These are phyloP conservation scores for Nigrospora oryzae DNA, from an alignment of 2,329 filamentous ascomycete genomes.

Conservation along the genomic window DNA sequence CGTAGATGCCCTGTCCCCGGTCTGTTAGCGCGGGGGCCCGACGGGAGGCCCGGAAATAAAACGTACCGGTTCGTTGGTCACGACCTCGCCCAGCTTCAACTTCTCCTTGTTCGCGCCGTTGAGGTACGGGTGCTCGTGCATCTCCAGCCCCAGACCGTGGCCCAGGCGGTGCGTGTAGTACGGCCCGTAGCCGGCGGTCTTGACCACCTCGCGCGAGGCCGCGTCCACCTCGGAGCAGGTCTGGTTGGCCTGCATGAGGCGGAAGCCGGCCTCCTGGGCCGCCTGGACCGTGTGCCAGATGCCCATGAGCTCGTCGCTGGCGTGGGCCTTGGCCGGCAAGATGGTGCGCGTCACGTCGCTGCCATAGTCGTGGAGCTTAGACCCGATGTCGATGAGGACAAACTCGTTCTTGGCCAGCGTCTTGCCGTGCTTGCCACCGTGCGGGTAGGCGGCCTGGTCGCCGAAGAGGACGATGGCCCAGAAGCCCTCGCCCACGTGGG, in stretches of 20 bases:
- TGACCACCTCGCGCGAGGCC: slow-evolving; percentile 14
- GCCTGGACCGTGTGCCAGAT: slow-evolving; percentile 15
- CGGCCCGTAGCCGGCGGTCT: slow-evolving; percentile 12
- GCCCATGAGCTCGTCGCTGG: slow-evolving; percentile 14
- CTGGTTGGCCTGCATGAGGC: slow-evolving; percentile 15
- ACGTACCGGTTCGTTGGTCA: slow-evolving; percentile 19
- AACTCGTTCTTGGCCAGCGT: slow-evolving; percentile 16
- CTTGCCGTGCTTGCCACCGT: slow-evolving; percentile 17
- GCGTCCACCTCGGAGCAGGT: slow-evolving; percentile 18
- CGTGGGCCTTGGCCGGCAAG: slow-evolving; percentile 11
- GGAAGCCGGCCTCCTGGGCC: slow-evolving; percentile 15
- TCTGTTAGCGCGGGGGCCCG: neutral
- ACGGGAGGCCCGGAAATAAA: neutral
- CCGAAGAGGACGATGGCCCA: slow-evolving; percentile 21
- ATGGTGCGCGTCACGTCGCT: slow-evolving; percentile 20
- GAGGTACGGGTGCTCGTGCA: slow-evolving; percentile 20
- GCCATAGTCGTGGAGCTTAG: slow-evolving; percentile 17
- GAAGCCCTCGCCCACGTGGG: slow-evolving; percentile 15
- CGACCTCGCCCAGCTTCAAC: slow-evolving; percentile 14
- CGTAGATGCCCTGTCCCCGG: slow-evolving; percentile 15
- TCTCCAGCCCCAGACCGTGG: slow-evolving; percentile 18
- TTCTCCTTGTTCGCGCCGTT: slow-evolving; percentile 20
- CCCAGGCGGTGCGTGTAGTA: slow-evolving; percentile 20
- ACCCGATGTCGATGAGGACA: slow-evolving; percentile 19
- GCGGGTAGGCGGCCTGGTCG: slow-evolving; percentile 18